Evolutionary conservation across 2,329 filamentous ascomycete species (phyloP), one percentile per base, ranked within the genome.

Genomic region (Ophiostoma populinum): DNA sequence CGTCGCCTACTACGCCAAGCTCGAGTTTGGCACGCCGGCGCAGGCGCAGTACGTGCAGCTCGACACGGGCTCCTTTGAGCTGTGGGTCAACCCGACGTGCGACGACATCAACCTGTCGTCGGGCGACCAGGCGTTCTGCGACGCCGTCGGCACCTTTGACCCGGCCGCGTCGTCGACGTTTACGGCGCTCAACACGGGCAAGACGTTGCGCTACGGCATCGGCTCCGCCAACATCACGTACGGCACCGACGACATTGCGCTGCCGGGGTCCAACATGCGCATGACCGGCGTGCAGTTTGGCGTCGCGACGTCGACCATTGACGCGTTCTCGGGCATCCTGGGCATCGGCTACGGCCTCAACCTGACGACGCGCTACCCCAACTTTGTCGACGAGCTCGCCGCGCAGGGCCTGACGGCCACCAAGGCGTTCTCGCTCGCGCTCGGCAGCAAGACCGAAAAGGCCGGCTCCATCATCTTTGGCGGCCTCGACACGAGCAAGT

Each of bases 271-370:
- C 24, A 41, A 52, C 8, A 45, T 58, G 2, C 57, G 59, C 8
- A 50, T 74, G 12, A 48, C 57, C 13, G 49, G 56, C n/a, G 61
- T 77, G 35, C 69, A 75, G 46, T 77, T 80, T 41, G 75, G 75
- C 41, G 66, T 78, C 24, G 75, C 74, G n/a, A 65, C 62, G 25
- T 45, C 49, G 10, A 59, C 58, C 6, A 40, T 50, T 11, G 57
- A 66, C 40, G 58, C 65, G 41, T 65, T 63, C 39, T 55, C 63
- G 0, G 65, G 65, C 24, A 81, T 90, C 31, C 54, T 92, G 15
- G 82, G 82, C 16, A 75, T 90, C 37, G 81, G 81, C 17, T 81
- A 81, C 49, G 61, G 70, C 3, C 32, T 54, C 10, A 61, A 59
- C 24, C 43, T 57, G 34, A 65, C 59, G 18, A 62, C 58, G 3